Evolutionary conservation across 2,329 filamentous ascomycete genomes (phyloP), one percentile per base, ranked within the genome.

Genomic region (Plectosphaerella sp.): DNA sequence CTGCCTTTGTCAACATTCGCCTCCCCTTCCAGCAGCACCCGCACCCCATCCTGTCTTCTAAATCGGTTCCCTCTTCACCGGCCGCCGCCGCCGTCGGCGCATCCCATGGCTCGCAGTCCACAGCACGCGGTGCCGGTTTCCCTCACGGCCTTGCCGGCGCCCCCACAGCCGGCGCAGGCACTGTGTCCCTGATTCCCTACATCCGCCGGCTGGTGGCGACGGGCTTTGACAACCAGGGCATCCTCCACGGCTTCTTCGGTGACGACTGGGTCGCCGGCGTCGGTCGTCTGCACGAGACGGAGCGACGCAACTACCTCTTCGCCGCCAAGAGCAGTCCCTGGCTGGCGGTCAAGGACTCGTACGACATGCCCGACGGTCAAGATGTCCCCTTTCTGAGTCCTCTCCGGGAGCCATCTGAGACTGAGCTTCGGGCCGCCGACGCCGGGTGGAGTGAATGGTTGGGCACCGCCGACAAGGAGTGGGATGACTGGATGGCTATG

Each of bases 211-310:
- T 97, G 2, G 85, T 97, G 46, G 90, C 90, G 15, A 97, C 93
- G 0, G 93, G 92, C 2, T 94, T 96, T 73, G 94, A 97, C 67
- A 86, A 85, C 41, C 85, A 88, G 0, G 85, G 85, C 1, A 86
- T 97, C n/a, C 75, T 99, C 54, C 90, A 96, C 64, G 91, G 91
- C 11, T 96, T 97, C 73, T 99, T 97, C 62, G 94, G 94, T n/a
- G 89, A 97, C 58, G 88, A 96, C 65, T 99, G 92, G 89, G 70
- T 75, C 35, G 75, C 80, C 18, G 94, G 94, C 2, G 79, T 97
- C 47, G 88, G 91, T 0, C 83, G 86, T 11, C 75, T 97, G 54
- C 89, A 96, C 64, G 90, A 97, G 67, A 86, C 88, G 58, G 94
- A 99, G 70, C 82, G 94, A 49, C 83, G 91, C 52, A 99, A 99